phyloP scores from a whole-genome alignment of 345 rosid species.

The Brassica carinata region DNA sequence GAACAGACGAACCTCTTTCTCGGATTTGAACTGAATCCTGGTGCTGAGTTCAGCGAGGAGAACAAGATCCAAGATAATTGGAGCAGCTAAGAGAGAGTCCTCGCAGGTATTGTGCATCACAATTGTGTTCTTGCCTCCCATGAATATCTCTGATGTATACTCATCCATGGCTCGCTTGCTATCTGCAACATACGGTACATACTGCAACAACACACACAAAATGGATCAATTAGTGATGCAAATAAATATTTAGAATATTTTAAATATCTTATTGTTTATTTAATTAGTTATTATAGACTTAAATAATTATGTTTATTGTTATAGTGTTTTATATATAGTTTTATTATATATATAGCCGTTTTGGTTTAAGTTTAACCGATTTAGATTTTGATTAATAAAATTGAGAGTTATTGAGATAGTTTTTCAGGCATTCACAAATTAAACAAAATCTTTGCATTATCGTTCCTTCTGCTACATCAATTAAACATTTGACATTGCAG shows the following conservation, averaged over 20 bases:
- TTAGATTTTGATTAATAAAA: too few species aligned
- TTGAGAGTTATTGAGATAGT: too few species aligned
- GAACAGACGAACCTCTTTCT: slow-evolving; percentile 66
- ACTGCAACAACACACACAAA: slow-evolving; percentile 46
- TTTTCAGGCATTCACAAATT: too few species aligned
- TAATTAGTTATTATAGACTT: too few species aligned
- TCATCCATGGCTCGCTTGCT: slow-evolving; percentile 99
- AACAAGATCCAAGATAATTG: slow-evolving; percentile 91
- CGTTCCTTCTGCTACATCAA: too few species aligned
- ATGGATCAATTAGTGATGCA: background rate
- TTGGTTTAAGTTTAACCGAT: too few species aligned
- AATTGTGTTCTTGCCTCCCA: slow-evolving; percentile 95
- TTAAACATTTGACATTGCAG: background rate
- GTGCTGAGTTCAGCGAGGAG: slow-evolving; percentile 97
- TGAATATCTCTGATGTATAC: slow-evolving; percentile 97
- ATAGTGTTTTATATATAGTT: too few species aligned
- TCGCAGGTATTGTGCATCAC: slow-evolving; percentile 95
- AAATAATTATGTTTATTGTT: too few species aligned
- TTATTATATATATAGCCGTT: too few species aligned
- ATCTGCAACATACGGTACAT: slow-evolving; percentile 92
- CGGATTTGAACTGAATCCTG: slow-evolving; percentile 90
- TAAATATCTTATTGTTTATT: too few species aligned
- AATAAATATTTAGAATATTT: too few species aligned
- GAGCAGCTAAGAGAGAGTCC: slow-evolving; percentile 97
- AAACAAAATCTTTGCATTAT: too few species aligned